Percentiles rank a stretch among this genome's conserved stretches.
These are phyloP conservation scores for Tetrapyrgos nigripes DNA, from an alignment of 1,284 basidiomycete genomes.

Conservation along the genomic window DNA sequence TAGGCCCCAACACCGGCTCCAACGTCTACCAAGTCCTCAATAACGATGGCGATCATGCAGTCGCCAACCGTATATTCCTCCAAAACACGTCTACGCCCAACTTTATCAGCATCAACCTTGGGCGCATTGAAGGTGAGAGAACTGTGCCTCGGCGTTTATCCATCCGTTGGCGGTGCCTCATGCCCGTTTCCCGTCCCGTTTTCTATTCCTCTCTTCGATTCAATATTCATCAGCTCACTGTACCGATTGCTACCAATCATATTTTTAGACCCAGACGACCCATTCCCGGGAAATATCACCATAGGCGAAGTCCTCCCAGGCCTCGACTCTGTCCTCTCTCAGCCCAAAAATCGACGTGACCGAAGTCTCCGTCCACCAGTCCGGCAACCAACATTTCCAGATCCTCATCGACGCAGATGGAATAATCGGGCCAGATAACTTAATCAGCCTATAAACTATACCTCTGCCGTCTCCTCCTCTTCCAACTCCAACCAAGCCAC, in stretches of 20 bases:
- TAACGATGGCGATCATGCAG: slow-evolving; percentile 45
- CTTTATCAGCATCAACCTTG: slow-evolving; percentile 60
- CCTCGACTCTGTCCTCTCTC: slow-evolving; percentile 43
- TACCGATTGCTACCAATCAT: slow-evolving; percentile 34
- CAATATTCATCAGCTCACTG: background rate
- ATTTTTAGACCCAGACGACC: slow-evolving; percentile 42
- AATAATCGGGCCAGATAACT: slow-evolving; percentile 58
- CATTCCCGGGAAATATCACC: slow-evolving; percentile 53
- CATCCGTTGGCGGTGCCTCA: too few relatives aligned
- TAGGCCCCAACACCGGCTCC: slow-evolving; percentile 57
- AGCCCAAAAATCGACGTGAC: slow-evolving; percentile 52
- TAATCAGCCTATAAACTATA: slow-evolving; percentile 52
- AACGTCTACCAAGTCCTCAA: slow-evolving; percentile 39
- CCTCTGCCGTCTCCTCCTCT: slow-evolving; percentile 48
- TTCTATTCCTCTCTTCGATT: background rate
- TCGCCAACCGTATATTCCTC: slow-evolving; percentile 68
- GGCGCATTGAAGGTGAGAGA: slow-evolving; percentile 44
- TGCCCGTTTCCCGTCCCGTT: background rate
- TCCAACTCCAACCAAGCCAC: slow-evolving; percentile 51
- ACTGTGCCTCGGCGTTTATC: background rate
- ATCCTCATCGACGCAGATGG: slow-evolving; percentile 55
- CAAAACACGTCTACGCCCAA: slow-evolving; percentile 62
- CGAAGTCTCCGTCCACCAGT: slow-evolving; percentile 32
- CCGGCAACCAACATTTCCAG: slow-evolving; percentile 58
- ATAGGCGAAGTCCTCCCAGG: slow-evolving; percentile 52